phyloP scores from a whole-genome alignment of 208 protist species.

The Novymonas esmeraldas region DNA sequence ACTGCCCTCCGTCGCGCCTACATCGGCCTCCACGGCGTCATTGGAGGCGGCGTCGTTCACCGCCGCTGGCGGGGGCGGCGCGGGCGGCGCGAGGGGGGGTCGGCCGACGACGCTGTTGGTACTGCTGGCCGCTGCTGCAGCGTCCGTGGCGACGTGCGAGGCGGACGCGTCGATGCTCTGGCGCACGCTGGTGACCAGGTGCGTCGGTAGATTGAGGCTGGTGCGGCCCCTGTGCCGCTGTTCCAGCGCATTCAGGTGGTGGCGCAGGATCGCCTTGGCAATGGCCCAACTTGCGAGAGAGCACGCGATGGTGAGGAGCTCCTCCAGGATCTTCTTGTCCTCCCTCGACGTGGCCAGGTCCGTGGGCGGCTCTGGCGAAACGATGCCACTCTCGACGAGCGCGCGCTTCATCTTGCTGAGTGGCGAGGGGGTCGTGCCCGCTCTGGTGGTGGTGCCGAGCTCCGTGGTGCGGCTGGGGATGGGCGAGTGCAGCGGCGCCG shows the following conservation, averaged over 20 bases:
- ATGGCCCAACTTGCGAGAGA: slow-evolving; percentile 73
- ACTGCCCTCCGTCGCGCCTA: background rate
- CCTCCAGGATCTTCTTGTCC: slow-evolving; percentile 47
- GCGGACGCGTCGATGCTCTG: background rate
- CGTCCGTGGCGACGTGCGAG: slow-evolving; percentile 9
- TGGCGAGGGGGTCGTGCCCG: slow-evolving; percentile 4
- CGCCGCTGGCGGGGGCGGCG: slow-evolving; percentile 5
- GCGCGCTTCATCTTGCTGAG: slow-evolving; percentile 19
- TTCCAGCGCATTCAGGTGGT: slow-evolving; percentile 41
- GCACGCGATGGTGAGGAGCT: slow-evolving; percentile 49
- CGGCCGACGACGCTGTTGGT: slow-evolving; percentile 6
- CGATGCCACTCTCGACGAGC: slow-evolving; percentile 13
- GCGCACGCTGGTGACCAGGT: background rate
- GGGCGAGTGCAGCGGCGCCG: slow-evolving; percentile 1
- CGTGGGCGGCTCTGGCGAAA: slow-evolving; percentile 5
- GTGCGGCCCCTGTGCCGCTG: slow-evolving; percentile 6
- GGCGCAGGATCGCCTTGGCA: slow-evolving; percentile 53
- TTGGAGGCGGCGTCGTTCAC: slow-evolving; percentile 6
- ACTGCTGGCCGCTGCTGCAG: background rate
- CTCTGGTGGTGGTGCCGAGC: slow-evolving; percentile 1
- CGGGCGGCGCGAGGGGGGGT: slow-evolving; percentile 14
- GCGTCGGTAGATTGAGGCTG: background rate
- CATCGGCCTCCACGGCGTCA: background rate
- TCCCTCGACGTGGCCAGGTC: slow-evolving; percentile 26
- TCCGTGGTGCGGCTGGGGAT: background rate